Percentiles rank a stretch among this genome's conserved stretches.
These are phyloP conservation scores for Zygoascus ofunaensis DNA, from an alignment of 805 yeast species.

Conservation along the genomic window DNA sequence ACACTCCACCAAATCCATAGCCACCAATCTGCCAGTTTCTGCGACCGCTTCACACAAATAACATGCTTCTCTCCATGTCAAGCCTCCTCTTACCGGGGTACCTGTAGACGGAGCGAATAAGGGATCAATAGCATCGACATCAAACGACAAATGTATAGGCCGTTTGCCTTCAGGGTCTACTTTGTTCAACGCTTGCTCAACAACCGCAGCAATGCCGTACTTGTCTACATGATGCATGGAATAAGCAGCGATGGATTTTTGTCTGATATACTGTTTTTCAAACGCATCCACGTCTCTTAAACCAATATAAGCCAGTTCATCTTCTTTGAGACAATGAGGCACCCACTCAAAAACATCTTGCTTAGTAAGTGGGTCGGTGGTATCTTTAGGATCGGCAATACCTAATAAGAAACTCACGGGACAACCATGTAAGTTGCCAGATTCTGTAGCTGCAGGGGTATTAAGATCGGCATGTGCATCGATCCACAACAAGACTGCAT, in stretches of 20 bases:
- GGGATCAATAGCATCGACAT: conserved; percentile 96
- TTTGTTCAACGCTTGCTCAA: conserved; percentile 78
- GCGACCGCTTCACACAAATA: conserved; percentile 89
- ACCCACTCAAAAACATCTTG: conserved; percentile 71
- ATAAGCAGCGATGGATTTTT: conserved; percentile 69
- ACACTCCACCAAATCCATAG: conserved; percentile 87
- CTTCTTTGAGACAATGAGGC: conserved; percentile 52
- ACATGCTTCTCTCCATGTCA: conserved; percentile 88
- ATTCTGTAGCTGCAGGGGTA: conserved; percentile 70
- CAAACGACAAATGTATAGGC: conserved; percentile 88
- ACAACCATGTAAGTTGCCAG: conserved; percentile 94
- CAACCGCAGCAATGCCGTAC: conserved; percentile 83
- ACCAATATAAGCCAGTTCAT: conserved; percentile 84
- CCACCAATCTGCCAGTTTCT: conserved; percentile 76
- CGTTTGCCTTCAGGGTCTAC: conserved; percentile 61
- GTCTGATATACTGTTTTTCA: conserved; percentile 65
- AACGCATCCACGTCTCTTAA: conserved; percentile 86
- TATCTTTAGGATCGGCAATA: conserved; percentile 30
- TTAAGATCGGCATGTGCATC: conserved; percentile 98
- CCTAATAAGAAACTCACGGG: conserved; percentile 91
- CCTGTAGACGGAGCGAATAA: conserved; percentile 94
- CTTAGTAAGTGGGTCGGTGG: conserved; percentile 39
- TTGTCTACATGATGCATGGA: conserved; percentile 96
- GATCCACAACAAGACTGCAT: conserved; percentile 87
- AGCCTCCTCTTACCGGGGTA: conserved; percentile 94